Conservation (phyloP, 306 rosid genomes). For the Senna siamea region DNA sequence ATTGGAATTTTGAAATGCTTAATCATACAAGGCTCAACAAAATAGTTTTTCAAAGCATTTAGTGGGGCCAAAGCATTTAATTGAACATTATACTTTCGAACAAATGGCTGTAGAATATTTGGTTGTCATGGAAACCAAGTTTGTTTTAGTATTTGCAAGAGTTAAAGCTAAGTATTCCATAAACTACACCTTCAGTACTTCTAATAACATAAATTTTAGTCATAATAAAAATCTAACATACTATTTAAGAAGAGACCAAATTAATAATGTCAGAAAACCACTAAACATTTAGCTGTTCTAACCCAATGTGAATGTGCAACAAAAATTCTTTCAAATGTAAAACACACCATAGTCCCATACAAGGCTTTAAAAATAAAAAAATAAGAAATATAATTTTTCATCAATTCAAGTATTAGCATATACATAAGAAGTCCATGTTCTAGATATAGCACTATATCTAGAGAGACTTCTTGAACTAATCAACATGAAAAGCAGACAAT, state of each 20-base stretch:
- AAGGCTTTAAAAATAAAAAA: background rate
- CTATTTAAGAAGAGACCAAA: background rate
- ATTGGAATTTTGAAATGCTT: background rate
- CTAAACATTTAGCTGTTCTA: background rate
- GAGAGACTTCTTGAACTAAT: background rate
- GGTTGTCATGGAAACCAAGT: background rate
- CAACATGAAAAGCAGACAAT: background rate
- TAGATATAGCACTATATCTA: background rate
- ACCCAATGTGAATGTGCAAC: background rate
- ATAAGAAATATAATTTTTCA: background rate
- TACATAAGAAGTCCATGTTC: background rate
- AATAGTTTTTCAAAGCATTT: background rate
- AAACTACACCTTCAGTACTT: too few species aligned
- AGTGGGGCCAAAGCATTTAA: background rate
- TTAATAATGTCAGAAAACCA: background rate
- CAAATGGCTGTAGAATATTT: background rate
- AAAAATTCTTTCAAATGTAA: background rate
- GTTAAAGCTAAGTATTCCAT: too few species aligned
- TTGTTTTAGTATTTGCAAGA: background rate
- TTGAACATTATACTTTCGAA: background rate
- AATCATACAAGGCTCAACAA: background rate
- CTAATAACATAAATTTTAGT: too few species aligned
- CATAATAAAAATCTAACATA: background rate
- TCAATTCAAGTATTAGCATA: background rate
- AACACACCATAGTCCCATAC: background rate